Conservation (phyloP, 169 alveolate species). For the Cryptosporidium felis region DNA sequence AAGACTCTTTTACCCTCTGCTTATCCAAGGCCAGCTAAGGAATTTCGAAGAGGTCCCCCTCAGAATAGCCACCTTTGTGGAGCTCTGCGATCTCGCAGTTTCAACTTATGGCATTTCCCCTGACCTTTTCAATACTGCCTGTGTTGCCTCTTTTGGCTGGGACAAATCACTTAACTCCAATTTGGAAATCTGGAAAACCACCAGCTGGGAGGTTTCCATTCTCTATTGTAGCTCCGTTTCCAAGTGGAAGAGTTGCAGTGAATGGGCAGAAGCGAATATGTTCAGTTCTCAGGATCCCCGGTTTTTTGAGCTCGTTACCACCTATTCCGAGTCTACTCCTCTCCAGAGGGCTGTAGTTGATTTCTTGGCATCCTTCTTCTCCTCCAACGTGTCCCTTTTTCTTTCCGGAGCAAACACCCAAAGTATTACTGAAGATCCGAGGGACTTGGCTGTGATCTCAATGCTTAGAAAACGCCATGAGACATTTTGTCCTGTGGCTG, state of each 20-base stretch:
- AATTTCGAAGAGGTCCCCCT: slow-evolving; percentile 24
- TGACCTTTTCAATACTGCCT: slow-evolving; percentile 42
- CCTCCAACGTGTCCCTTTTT: slow-evolving; percentile 19
- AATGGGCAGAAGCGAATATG: slow-evolving; percentile 21
- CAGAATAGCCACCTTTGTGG: slow-evolving; percentile 56
- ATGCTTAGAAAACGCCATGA: not conserved
- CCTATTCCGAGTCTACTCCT: slow-evolving; percentile 7
- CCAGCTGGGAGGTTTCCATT: slow-evolving; percentile 17
- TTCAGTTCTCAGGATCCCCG: too few relatives aligned
- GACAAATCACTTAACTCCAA: not conserved
- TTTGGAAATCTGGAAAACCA: not conserved
- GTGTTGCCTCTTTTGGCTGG: slow-evolving; percentile 61
- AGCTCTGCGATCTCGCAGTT: slow-evolving; percentile 33
- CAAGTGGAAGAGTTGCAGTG: slow-evolving; percentile 20
- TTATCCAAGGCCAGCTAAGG: not conserved
- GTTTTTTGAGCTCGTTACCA: not conserved
- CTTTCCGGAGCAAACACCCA: slow-evolving; percentile 28
- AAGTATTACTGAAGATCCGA: slow-evolving; percentile 7
- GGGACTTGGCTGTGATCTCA: slow-evolving; percentile 3
- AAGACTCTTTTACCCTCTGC: slow-evolving; percentile 21
- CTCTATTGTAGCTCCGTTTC: slow-evolving; percentile 50
- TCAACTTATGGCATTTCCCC: slow-evolving; percentile 28
- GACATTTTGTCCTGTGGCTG: slow-evolving; percentile 38
- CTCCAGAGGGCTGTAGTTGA: slow-evolving; percentile 31
- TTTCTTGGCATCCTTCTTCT: slow-evolving; percentile 30